Evolutionary conservation across 441 rosid genomes (phyloP).

Genomic region (Populus tomentosa): DNA sequence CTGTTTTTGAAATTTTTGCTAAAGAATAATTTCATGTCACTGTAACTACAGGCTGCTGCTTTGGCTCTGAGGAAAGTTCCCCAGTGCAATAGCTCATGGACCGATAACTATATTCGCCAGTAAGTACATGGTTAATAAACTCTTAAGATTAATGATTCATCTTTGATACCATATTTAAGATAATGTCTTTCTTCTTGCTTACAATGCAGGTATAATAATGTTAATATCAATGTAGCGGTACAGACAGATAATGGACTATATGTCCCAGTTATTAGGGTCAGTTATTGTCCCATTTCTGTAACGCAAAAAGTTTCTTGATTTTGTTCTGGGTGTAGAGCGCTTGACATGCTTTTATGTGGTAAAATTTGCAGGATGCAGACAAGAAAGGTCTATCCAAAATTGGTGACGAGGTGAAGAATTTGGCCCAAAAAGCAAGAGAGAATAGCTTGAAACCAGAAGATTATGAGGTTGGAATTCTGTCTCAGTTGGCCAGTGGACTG

Average conservation of each 20-base stretch:
- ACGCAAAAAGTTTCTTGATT: background rate
- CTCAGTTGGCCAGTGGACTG: background rate
- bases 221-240: constrained; percentile 81
- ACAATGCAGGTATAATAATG: constrained; percentile 60
- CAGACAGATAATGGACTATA: constrained; percentile 91
- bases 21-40: constrained; percentile 5
- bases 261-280: constrained; percentile 82
- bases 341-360: background rate
- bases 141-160: background rate
- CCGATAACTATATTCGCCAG: constrained; percentile 88
- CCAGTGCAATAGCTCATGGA: constrained; percentile 98
- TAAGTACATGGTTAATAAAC: constrained; percentile 27
- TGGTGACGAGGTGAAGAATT: constrained; percentile 58
- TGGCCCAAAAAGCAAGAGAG: constrained; percentile 85
- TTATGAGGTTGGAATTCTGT: constrained; percentile 52
- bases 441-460: constrained; percentile 88
- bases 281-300: constrained; percentile 10
- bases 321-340: background rate
- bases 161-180: background rate
- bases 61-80: constrained; percentile 90
- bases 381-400: constrained; percentile 83
- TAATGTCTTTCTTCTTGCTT: constrained; percentile 10
- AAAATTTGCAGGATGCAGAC: constrained; percentile 65
- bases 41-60: constrained; percentile 78
- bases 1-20: background rate